A percentile compares a stretch with the other conserved stretches of the same genome.
Conservation (phyloP, 176 grass and related monocot genomes). For the Triticum dicoccoides region DNA sequence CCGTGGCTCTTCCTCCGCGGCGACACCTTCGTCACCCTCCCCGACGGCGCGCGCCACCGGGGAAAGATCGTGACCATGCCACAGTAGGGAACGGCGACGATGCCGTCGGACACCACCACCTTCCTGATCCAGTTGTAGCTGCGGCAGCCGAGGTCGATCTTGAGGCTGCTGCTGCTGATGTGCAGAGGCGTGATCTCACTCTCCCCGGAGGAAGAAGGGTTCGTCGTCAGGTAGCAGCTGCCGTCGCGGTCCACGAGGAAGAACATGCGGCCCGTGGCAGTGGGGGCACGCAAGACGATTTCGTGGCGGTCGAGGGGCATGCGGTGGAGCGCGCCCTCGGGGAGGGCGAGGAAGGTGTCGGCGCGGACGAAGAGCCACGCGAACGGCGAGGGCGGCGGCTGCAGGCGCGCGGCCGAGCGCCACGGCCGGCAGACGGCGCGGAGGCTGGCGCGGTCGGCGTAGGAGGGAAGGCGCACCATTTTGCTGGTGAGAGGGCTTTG, state of each 20-base stretch:
- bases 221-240: not conserved
- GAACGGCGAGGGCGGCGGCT: not conserved
- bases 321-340: not conserved
- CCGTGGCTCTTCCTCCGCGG: too few species aligned
- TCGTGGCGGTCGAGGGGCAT: not conserved
- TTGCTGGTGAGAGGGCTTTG: not conserved
- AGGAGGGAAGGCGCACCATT: not conserved
- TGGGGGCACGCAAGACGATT: not conserved
- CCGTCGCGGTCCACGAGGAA: not conserved
- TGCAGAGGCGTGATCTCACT: not conserved
- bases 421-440: not conserved
- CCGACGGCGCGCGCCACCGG: not conserved
- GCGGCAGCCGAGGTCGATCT: not conserved
- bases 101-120: not conserved
- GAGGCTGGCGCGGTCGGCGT: not conserved
- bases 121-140: not conserved
- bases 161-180: not conserved
- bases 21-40: too few species aligned
- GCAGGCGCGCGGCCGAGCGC: not conserved
- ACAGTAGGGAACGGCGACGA: not conserved
- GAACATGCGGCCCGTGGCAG: not conserved
- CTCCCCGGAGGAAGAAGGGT: not conserved
- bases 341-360: conserved; percentile 1
- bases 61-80: not conserved
- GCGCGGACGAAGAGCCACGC: not conserved